These are phyloP conservation scores for Dendrobium officinale DNA, from an alignment of 106 monocot genomes.

Conservation along the genomic window DNA sequence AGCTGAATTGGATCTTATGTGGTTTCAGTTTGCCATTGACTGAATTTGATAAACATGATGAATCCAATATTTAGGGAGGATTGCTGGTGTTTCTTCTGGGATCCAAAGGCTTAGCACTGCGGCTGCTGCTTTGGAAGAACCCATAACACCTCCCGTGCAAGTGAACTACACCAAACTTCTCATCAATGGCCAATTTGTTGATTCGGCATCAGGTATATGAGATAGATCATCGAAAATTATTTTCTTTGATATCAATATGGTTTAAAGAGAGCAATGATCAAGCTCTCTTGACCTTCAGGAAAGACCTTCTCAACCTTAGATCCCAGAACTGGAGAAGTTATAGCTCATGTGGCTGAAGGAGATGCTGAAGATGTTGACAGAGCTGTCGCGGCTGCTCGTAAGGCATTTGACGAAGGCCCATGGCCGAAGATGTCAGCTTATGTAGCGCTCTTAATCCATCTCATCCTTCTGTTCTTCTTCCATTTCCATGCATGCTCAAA, in stretches of 20 bases:
- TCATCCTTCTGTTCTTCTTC: not conserved
- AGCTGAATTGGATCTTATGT: not conserved
- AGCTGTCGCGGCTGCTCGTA: conserved; percentile 85
- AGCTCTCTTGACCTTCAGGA: conserved; percentile 29
- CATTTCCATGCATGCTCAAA: not conserved
- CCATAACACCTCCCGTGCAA: conserved; percentile 67
- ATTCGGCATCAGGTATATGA: conserved; percentile 66
- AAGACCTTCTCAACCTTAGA: conserved; percentile 91
- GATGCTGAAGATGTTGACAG: conserved; percentile 72
- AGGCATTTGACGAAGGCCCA: conserved; percentile 96
- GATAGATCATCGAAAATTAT: not conserved
- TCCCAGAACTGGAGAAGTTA: conserved; percentile 88
- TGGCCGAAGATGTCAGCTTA: conserved; percentile 94
- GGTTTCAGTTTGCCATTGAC: not conserved
- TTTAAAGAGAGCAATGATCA: not conserved
- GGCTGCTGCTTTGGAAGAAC: conserved; percentile 49
- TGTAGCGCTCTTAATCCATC: conserved; percentile 26
- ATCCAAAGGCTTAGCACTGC: conserved; percentile 45
- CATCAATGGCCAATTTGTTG: conserved; percentile 79
- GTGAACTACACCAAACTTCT: conserved; percentile 71
- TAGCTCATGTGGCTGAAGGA: conserved; percentile 91
- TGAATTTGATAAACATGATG: not conserved
- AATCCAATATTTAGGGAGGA: conserved; percentile 21
- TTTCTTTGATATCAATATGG: not conserved
- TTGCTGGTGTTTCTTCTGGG: conserved; percentile 8